Evolutionary conservation across 305 asterid species (phyloP).

Genomic region (Fraxinus baroniana): DNA sequence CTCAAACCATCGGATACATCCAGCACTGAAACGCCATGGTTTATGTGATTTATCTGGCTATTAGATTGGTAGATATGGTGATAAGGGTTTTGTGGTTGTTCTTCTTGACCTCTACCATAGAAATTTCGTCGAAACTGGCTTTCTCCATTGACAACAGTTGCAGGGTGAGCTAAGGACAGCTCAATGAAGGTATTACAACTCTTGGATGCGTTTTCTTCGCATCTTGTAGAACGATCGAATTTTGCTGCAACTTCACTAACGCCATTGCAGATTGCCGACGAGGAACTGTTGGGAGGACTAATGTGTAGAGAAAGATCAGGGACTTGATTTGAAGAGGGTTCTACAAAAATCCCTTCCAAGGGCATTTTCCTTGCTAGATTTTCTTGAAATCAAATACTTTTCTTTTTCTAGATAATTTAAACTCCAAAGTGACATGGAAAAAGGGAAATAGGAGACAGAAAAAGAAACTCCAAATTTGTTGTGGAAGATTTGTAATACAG

Average conservation of each 20-base stretch:
- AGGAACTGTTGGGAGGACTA: constrained; percentile 58
- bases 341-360: constrained; percentile 67
- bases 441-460: constrained; percentile 13
- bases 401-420: neutral
- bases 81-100: constrained; percentile 54
- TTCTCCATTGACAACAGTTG: constrained; percentile 21
- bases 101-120: constrained; percentile 16
- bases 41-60: constrained; percentile 39
- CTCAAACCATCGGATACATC: constrained; percentile 59
- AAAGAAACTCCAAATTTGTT: constrained; percentile 12
- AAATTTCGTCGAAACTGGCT: constrained; percentile 11
- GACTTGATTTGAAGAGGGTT: constrained; percentile 39
- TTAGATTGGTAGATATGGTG: constrained; percentile 29
- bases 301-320: constrained; percentile 98
- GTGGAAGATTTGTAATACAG: neutral
- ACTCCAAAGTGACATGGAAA: neutral
- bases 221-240: constrained; percentile 33
- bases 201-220: constrained; percentile 27
- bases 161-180: constrained; percentile 67
- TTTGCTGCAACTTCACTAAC: constrained; percentile 16
- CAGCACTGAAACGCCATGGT: constrained; percentile 44
- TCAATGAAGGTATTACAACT: constrained; percentile 43
- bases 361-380: constrained; percentile 48
- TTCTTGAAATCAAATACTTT: neutral
- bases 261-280: constrained; percentile 29